phyloP scores from a whole-genome alignment of 2,329 filamentous ascomycete genomes.

The Didymella pinodella region DNA sequence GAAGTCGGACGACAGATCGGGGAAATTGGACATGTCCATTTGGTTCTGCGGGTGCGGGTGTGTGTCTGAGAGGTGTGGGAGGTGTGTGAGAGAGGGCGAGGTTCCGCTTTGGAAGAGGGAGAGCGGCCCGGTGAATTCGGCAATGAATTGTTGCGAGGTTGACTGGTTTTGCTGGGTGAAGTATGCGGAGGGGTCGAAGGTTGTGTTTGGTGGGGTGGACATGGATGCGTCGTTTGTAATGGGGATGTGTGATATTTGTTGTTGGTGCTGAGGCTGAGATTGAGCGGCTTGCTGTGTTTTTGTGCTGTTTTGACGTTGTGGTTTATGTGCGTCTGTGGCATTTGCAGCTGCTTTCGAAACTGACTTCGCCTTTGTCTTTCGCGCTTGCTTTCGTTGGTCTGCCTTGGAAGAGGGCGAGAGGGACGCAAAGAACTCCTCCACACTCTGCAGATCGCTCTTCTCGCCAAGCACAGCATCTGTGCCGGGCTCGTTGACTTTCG shows the following conservation, averaged over 20 bases:
- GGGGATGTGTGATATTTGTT: constrained; percentile 20
- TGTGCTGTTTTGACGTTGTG: constrained; percentile 29
- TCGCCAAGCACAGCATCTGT: constrained; percentile 91
- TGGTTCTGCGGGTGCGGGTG: constrained; percentile 29
- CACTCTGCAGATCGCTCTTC: constrained; percentile 87
- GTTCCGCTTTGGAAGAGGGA: constrained; percentile 40
- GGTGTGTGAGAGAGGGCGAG: constrained; percentile 39
- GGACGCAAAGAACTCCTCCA: constrained; percentile 91
- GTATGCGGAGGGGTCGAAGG: constrained; percentile 41
- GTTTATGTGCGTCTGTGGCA: constrained; percentile 36
- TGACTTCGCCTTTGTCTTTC: constrained; percentile 50
- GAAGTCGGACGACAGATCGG: constrained; percentile 45
- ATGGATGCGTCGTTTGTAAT: constrained; percentile 33
- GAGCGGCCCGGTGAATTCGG: constrained; percentile 57
- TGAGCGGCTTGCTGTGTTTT: constrained; percentile 35
- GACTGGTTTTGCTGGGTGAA: constrained; percentile 37
- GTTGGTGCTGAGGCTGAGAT: constrained; percentile 40
- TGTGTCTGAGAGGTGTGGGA: constrained; percentile 29
- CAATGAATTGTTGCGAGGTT: constrained; percentile 47
- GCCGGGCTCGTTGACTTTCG: constrained; percentile 75
- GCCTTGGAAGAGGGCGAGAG: constrained; percentile 68
- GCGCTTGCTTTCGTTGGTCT: constrained; percentile 61
- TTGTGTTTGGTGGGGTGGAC: constrained; percentile 41
- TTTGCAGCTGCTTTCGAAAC: constrained; percentile 42
- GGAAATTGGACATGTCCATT: constrained; percentile 46